These are phyloP conservation scores for Rusavskia elegans DNA, from an alignment of 495 filamentous ascomycete genomes.

Conservation along the genomic window DNA sequence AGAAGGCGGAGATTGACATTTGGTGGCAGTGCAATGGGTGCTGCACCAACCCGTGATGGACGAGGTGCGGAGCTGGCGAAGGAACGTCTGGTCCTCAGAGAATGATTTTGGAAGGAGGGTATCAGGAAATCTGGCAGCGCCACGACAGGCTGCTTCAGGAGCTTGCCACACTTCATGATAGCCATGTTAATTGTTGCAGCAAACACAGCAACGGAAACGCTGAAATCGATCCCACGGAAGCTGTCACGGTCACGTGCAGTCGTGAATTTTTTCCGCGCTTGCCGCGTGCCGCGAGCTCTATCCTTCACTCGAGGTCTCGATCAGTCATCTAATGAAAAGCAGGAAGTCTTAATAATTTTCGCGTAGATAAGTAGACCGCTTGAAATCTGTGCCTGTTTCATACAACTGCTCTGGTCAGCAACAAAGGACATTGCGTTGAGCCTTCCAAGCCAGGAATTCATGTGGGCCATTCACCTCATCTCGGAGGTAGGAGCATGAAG, in stretches of 20 bases:
- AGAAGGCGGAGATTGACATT: slow-evolving; percentile 58
- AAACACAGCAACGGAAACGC: background rate
- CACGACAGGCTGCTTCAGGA: background rate
- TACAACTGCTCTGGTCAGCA: background rate
- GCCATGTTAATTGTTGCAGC: background rate
- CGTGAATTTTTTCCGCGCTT: too few relatives aligned
- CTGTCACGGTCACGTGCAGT: too few relatives aligned
- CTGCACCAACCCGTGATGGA: slow-evolving; percentile 69
- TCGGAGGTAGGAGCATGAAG: background rate
- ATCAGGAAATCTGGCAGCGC: slow-evolving; percentile 53
- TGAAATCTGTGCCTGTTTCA: background rate
- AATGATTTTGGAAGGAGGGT: slow-evolving; percentile 45
- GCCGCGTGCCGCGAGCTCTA: too few relatives aligned
- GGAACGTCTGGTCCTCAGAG: slow-evolving; percentile 26
- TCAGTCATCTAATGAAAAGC: too few relatives aligned
- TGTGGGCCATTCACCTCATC: background rate
- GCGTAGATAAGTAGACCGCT: background rate
- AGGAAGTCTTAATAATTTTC: background rate
- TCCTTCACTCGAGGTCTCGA: too few relatives aligned
- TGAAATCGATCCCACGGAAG: too few relatives aligned
- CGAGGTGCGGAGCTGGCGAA: slow-evolving; percentile 55
- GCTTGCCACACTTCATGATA: background rate
- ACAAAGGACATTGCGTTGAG: too few relatives aligned
- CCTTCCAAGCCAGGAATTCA: too few relatives aligned
- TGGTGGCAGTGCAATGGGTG: slow-evolving; percentile 66